Percentiles rank a stretch among this genome's conserved stretches.
Conservation (phyloP, 768 basidiomycete genomes). For the Rossbeevera mucosa region DNA sequence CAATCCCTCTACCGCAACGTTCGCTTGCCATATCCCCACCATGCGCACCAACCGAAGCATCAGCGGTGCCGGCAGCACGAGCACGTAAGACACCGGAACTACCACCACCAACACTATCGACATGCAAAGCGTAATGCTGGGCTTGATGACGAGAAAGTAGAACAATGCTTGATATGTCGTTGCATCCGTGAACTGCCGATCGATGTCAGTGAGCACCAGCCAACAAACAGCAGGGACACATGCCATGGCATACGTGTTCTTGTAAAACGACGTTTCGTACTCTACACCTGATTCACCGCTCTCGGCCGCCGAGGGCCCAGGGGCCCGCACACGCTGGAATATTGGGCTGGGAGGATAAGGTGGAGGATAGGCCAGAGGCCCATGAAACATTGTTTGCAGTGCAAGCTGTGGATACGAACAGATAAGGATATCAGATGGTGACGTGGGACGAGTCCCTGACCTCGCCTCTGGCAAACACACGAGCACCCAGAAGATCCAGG, state of each 20-base stretch:
- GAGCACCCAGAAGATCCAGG: constrained; percentile 69
- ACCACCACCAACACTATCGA: constrained; percentile 51
- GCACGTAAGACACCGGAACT: constrained; percentile 51
- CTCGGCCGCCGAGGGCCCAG: constrained; percentile 49
- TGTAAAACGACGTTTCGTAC: constrained; percentile 71
- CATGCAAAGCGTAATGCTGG: constrained; percentile 68
- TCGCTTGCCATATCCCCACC: constrained; percentile 80
- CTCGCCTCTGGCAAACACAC: constrained; percentile 68
- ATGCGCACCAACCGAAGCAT: constrained; percentile 59
- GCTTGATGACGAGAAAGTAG: constrained; percentile 86
- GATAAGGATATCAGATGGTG: constrained; percentile 10
- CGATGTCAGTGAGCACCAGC: constrained; percentile 5
- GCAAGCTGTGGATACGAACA: constrained; percentile 42
- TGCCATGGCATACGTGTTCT: constrained; percentile 78
- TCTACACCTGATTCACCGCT: constrained; percentile 36
- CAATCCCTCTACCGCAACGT: constrained; percentile 72
- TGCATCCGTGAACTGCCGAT: constrained; percentile 65
- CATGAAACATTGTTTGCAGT: constrained; percentile 67
- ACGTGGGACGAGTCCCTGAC: constrained; percentile 31
- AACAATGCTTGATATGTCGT: constrained; percentile 83
- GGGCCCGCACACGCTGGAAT: constrained; percentile 59
- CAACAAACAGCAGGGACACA: constrained; percentile 16
- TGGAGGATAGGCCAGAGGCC: constrained; percentile 55
- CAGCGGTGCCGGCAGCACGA: constrained; percentile 65
- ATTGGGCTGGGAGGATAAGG: constrained; percentile 70